Base-by-base conservation (phyloP, 306 rosid species). In the Ormosia emarginata region DNA sequence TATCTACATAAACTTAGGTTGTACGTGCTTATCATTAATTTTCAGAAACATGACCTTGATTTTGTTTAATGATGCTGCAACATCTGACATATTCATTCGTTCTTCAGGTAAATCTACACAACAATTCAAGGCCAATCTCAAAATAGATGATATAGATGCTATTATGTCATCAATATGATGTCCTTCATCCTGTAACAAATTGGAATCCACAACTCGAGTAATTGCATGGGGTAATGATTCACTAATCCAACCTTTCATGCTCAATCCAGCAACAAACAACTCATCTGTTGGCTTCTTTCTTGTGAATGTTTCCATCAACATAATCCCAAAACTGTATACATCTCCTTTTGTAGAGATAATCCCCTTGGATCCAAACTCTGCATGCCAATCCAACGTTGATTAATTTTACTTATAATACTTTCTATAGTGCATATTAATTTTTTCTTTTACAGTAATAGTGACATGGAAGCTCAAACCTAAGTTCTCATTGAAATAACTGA, bases 241-340 rank as follows among this genome's bases (percentile, higher is more conserved):
- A 24, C 24, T 24, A 24, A 24, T 24, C 24, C 24, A 24, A 24
- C 24, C 64, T 55, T 55, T 78, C 75, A 78, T 4, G 52, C 43
- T 78, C 11, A 77, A 77, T 32, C 73, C 72, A 8, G 32, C 71
- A 49, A 49, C 72, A 77, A 63, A 77, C 37, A 77, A 9, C 37
- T 77, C n/a, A 77, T 77, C 72, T 47, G 81, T 47, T 46, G 73
- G 81, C 52, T 77, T 77, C 52, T 63, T 77, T 64, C 81, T 77
- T 77, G 63, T 33, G 62, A 77, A 77, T 47, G 72, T 40, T 63
- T 77, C 81, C 63, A 77, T 77, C 39, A 77, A 4, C 64, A 77
- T 33, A 47, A 63, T 47, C 36, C 81, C 81, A 77, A 46, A 61
- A 64, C 81, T 63, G 37, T 63, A 77, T 11, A 64, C 81, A 36